phyloP scores from a whole-genome alignment of 352 stramenopile species.

The Phytophthora multivora region DNA sequence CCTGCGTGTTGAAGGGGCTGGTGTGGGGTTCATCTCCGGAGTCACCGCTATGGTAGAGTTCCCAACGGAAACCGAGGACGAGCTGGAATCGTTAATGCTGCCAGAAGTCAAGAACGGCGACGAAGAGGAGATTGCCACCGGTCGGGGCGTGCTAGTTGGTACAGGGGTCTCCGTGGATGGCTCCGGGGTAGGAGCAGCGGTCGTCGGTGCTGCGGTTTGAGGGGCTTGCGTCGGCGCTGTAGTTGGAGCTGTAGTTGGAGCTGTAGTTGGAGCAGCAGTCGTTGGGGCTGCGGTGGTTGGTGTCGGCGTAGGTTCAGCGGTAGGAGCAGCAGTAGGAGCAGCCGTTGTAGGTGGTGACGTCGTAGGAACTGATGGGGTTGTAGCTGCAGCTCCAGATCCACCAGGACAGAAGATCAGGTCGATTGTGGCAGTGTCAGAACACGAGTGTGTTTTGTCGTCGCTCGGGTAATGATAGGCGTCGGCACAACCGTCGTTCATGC shows the following conservation, averaged over 20 bases:
- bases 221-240: neutral
- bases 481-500: slow-evolving; percentile 40
- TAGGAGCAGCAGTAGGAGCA: slow-evolving; percentile 18
- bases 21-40: slow-evolving; percentile 4
- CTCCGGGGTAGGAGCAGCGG: slow-evolving; percentile 9
- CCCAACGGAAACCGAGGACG: slow-evolving; percentile 10
- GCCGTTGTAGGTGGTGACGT: slow-evolving; percentile 13
- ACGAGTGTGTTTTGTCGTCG: slow-evolving; percentile 66
- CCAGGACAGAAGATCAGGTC: slow-evolving; percentile 66
- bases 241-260: neutral
- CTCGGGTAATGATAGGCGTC: slow-evolving; percentile 65
- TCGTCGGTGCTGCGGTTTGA: slow-evolving; percentile 8
- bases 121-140: neutral
- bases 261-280: slow-evolving; percentile 1
- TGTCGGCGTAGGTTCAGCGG: neutral
- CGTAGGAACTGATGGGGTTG: neutral
- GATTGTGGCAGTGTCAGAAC: slow-evolving; percentile 43
- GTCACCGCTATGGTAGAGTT: slow-evolving; percentile 8
- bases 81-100: slow-evolving; percentile 16
- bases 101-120: slow-evolving; percentile 5
- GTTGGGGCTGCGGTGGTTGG: neutral
- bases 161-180: slow-evolving; percentile 9
- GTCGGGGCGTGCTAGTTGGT: slow-evolving; percentile 6
- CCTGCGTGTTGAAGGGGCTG: neutral
- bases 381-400: slow-evolving; percentile 13